These are phyloP conservation scores for Neurospora discreta DNA, from an alignment of 495 filamentous ascomycete genomes.

Conservation along the genomic window DNA sequence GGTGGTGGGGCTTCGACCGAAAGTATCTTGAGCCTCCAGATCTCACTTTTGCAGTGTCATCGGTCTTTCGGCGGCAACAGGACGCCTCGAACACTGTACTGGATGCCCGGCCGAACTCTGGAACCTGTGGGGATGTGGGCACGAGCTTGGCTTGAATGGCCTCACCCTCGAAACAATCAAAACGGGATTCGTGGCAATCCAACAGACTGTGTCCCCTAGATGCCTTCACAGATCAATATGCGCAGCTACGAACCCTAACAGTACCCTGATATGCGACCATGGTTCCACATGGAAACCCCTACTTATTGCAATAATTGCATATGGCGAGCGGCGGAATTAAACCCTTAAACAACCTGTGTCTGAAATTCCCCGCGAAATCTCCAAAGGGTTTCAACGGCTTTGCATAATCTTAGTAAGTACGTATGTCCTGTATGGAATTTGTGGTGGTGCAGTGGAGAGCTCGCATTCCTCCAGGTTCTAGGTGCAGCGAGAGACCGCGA, in stretches of 20 bases:
- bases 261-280: neutral
- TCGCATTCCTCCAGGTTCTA: neutral
- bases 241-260: neutral
- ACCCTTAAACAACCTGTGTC: neutral
- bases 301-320: neutral
- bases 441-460: neutral
- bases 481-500: neutral
- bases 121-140: neutral
- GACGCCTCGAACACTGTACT: neutral
- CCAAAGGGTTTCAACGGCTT: neutral
- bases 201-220: neutral
- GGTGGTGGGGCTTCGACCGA: neutral
- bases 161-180: neutral
- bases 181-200: neutral
- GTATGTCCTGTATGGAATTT: neutral
- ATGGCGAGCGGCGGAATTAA: neutral
- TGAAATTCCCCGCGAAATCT: neutral
- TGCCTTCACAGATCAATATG: neutral
- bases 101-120: neutral
- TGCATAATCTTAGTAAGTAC: neutral
- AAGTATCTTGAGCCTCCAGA: slow-evolving; percentile 4
- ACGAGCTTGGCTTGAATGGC: neutral
- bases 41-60: slow-evolving; percentile 16
- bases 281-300: neutral
- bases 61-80: neutral